These are phyloP conservation scores for Amyloporia xantha DNA, from an alignment of 768 basidiomycete species.

Conservation along the genomic window DNA sequence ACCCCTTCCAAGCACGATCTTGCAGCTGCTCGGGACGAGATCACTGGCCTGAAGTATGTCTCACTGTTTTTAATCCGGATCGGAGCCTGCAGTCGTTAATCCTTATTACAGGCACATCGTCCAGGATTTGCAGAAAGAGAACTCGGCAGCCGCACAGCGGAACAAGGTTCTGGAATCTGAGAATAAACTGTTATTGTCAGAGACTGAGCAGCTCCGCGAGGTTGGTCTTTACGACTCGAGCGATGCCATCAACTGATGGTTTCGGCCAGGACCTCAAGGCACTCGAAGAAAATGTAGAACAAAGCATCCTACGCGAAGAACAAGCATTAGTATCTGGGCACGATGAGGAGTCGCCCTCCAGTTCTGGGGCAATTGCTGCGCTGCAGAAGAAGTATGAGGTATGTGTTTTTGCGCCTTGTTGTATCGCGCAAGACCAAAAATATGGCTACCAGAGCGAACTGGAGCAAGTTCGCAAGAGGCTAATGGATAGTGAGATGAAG, in stretches of 20 bases:
- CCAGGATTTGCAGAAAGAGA: constrained; percentile 84
- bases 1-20: constrained; percentile 47
- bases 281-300: constrained; percentile 71
- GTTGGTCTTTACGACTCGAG: too few species aligned
- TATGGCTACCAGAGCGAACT: constrained; percentile 64
- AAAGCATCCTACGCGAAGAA: constrained; percentile 47
- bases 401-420: constrained; percentile 11
- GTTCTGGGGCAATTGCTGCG: constrained; percentile 29
- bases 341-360: constrained; percentile 6
- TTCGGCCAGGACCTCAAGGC: constrained; percentile 57
- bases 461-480: constrained; percentile 64
- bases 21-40: constrained; percentile 51
- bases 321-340: constrained; percentile 23
- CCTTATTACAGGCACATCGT: constrained; percentile 70
- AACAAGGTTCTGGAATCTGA: constrained; percentile 72
- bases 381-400: constrained; percentile 49
- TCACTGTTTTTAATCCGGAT: neutral
- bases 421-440: too few species aligned
- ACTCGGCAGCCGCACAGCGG: constrained; percentile 48
- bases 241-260: too few species aligned
- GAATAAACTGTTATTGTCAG: constrained; percentile 60
- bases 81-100: too few species aligned
- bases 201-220: constrained; percentile 69
- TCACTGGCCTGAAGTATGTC: constrained; percentile 74
- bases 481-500: constrained; percentile 70